Base-by-base conservation (phyloP, 176 grass and related monocot genomes). In the Oryza meyeriana region DNA sequence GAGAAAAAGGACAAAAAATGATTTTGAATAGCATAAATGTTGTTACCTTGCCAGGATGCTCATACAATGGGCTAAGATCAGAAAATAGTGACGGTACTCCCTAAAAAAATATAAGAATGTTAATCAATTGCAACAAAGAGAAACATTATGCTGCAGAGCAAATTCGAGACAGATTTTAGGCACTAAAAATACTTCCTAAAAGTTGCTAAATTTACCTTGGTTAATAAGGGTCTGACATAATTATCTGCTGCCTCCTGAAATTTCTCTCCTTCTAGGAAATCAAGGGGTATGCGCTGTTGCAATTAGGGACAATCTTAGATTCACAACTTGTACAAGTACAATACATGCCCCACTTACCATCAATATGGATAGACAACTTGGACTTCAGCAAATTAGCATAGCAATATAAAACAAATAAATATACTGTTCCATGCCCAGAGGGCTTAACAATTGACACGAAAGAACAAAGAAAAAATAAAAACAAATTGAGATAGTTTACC, bases 11-110 rank as follows among this genome's bases (percentile, higher is more conserved):
- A 71, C 63, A 65, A 22, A 14, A 77, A 36, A 64, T 75, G 31
- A 38, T 71, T 80, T 74, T 63, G 72, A 39, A 24, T 42, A 65
- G 20, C 63, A n/a, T 33, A 89, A 81, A 6, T 81, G 77, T 50
- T 74, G 41, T 81, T 91, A 99, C 96, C 96, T 99, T 99, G 87
- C 85, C 93, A 89, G 85, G 83, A 20, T 92, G 91, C 67, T 90
- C 93, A 58, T 99, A 99, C 64, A 99, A 88, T 20, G 96, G 91
- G 42, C 91, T 90, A 69, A 99, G 86, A 92, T 99, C 96, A 82
- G 89, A 95, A 79, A 99, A 99, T 57, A 99, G 76, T 18, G 96
- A 99, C 32, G 96, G 96, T 65, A 99, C 91, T 83, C 96, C 96
- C 96, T 99, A 84, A 70, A 84, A 64, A 58, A 76, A 74, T 58